Conservation (phyloP, 805 yeast genomes). For the Wickerhamomyces queroliae region DNA sequence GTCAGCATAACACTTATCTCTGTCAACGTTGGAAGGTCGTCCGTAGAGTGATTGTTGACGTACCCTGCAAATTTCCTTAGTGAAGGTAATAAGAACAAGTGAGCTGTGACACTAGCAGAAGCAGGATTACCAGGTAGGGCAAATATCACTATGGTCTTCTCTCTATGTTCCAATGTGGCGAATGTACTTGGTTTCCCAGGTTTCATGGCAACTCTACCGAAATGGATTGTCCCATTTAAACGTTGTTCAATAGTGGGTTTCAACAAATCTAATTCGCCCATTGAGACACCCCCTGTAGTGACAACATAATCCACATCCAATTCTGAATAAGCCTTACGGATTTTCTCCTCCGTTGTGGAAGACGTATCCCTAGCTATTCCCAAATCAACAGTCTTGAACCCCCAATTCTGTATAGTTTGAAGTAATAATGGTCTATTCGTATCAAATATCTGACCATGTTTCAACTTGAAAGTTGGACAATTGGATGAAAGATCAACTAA, state of each 20-base stretch:
- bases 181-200: conserved; percentile 58
- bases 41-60: conserved; percentile 4
- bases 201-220: conserved; percentile 53
- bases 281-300: conserved; percentile 54
- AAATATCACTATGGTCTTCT: conserved; percentile 29
- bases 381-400: conserved; percentile 36
- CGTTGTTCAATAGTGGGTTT: conserved; percentile 41
- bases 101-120: conserved; percentile 42
- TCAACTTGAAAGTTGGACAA: conserved; percentile 2
- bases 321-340: conserved; percentile 14
- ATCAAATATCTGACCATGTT: conserved; percentile 43
- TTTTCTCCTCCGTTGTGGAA: conserved; percentile 22
- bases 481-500: conserved; percentile 28
- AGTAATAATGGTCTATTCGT: conserved; percentile 43
- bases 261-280: conserved; percentile 49
- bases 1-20: conserved; percentile 29
- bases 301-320: conserved; percentile 34
- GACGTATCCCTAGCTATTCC: conserved; percentile 44
- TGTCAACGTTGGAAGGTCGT: conserved; percentile 22
- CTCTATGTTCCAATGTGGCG: conserved; percentile 31
- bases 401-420: conserved; percentile 27
- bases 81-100: conserved; percentile 43
- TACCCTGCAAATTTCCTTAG: conserved; percentile 32
- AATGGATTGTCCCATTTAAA: conserved; percentile 39
- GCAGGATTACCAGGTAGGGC: conserved; percentile 57